phyloP scores from a whole-genome alignment of 345 rosid species.

The Eucalyptus pauciflora region DNA sequence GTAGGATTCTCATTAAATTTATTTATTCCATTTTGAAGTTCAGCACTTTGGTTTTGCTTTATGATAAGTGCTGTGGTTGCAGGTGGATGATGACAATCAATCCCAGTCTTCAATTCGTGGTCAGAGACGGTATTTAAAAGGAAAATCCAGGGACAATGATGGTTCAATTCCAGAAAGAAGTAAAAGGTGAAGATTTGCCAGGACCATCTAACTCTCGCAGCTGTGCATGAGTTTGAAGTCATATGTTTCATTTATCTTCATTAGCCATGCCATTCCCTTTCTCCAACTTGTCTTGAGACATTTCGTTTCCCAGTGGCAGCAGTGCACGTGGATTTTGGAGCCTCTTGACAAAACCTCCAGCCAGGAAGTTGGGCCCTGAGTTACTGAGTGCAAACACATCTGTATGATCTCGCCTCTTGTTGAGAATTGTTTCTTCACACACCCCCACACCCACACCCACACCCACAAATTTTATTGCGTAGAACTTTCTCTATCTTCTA shows the following conservation, averaged over 20 bases:
- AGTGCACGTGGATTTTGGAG: constrained; percentile 57
- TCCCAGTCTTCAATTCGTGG: constrained; percentile 27
- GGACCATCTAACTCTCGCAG: neutral
- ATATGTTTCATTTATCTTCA: neutral
- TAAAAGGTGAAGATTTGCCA: constrained; percentile 24
- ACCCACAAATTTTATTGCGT: neutral
- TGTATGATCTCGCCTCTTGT: constrained; percentile 10
- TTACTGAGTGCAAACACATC: constrained; percentile 10
- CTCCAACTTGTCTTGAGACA: neutral
- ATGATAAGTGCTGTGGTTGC: neutral
- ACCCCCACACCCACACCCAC: no score
- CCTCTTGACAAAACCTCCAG: constrained; percentile 24
- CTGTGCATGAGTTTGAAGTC: neutral
- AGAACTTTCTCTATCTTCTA: neutral
- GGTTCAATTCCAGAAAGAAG: constrained; percentile 18
- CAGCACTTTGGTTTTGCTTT: neutral
- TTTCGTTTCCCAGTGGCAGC: constrained; percentile 6
- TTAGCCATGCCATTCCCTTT: neutral
- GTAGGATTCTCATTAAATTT: neutral
- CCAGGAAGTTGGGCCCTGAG: constrained; percentile 24
- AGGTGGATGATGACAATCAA: constrained; percentile 54
- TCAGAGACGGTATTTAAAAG: constrained; percentile 29
- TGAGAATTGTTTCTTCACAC: neutral
- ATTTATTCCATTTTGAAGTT: neutral
- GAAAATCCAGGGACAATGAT: constrained; percentile 21